Base-by-base conservation (phyloP, 1,284 basidiomycete species). In the Kwoniella shivajii region DNA sequence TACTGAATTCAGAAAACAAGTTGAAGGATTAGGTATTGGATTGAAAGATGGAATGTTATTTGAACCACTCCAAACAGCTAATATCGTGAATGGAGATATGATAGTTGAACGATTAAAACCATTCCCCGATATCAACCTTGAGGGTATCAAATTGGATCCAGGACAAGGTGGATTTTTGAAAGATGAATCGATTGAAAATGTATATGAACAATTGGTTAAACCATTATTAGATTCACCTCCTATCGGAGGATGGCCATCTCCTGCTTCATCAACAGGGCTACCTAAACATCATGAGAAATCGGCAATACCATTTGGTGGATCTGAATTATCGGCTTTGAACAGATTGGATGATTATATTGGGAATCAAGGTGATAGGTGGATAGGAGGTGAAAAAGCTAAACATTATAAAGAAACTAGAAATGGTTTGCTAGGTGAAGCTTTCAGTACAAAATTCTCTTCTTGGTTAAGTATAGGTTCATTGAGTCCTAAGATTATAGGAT, bases 401-500 rank as follows among this genome's bases (percentile, higher is more conserved):
- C 67, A 66, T 26, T 84, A 84, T 77, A 84, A 84, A 72, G 76
- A 80, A 63, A 84, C 83, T 4, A 68, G 83, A 22, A 84, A 84
- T 66, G 82, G 81, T 11, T 66, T 84, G 52, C 64, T 83, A 29
- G 83, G 83, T 0, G 77, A 81, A 56, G 79, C 77, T 14, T 84
- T 82, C 68, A 80, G 78, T 46, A 84, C 82, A 44, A 84, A 84
- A 63, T 78, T 84, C 56, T 81, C 81, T 1, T 78, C 79, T 0
- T 83, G 81, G 74, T 72, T 84, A 33, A 74, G 78, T 4, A 72
- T 82, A 36, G 83, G 83, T 13, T 78, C 75, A 56, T 66, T 84
- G 54, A 81, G 79, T 44, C 79, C 83, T 0, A 71, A 81, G 27
- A 74, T 78, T 60, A 77, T 81, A 18, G 73, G 73, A 38, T 73